Conservation (phyloP, 1,284 basidiomycete species). For the Cryptococcus sp. region DNA sequence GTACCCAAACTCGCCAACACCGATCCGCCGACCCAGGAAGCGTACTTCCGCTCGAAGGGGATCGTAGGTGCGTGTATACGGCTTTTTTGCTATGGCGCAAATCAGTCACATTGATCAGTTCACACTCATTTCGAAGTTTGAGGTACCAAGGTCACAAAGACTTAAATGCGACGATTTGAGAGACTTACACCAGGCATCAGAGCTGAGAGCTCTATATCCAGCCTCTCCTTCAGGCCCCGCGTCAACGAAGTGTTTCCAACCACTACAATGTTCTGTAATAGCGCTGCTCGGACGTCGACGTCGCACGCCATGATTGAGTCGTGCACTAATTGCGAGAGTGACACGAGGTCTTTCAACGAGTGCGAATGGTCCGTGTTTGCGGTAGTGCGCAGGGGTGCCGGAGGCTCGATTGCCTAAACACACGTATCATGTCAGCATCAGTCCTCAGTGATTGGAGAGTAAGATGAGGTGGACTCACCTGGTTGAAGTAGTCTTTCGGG, state of each 20-base stretch:
- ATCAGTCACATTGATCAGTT: not conserved
- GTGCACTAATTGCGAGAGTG: constrained; percentile 74
- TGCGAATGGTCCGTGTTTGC: constrained; percentile 61
- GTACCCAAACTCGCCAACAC: constrained; percentile 90
- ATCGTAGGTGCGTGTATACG: constrained; percentile 91
- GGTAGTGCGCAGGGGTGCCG: constrained; percentile 41
- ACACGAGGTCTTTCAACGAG: constrained; percentile 58
- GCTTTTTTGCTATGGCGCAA: constrained; percentile 54
- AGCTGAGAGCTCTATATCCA: constrained; percentile 75
- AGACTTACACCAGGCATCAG: constrained; percentile 75
- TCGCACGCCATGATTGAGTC: constrained; percentile 84
- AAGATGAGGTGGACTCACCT: constrained; percentile 59
- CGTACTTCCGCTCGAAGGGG: constrained; percentile 80
- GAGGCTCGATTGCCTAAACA: constrained; percentile 34
- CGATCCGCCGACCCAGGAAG: constrained; percentile 90
- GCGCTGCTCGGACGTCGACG: constrained; percentile 83
- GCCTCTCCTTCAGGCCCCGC: constrained; percentile 80
- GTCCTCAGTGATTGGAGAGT: not conserved
- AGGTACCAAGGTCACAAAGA: not conserved
- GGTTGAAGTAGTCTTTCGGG: constrained; percentile 69
- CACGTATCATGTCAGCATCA: not conserved
- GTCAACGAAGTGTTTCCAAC: constrained; percentile 89
- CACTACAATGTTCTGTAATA: constrained; percentile 90
- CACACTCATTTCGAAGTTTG: not conserved
- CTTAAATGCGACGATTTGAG: not conserved